Evolutionary conservation across 352 stramenopile genomes (phyloP), one percentile per base, ranked within the genome.

Genomic region (Globisporangium nagaii): DNA sequence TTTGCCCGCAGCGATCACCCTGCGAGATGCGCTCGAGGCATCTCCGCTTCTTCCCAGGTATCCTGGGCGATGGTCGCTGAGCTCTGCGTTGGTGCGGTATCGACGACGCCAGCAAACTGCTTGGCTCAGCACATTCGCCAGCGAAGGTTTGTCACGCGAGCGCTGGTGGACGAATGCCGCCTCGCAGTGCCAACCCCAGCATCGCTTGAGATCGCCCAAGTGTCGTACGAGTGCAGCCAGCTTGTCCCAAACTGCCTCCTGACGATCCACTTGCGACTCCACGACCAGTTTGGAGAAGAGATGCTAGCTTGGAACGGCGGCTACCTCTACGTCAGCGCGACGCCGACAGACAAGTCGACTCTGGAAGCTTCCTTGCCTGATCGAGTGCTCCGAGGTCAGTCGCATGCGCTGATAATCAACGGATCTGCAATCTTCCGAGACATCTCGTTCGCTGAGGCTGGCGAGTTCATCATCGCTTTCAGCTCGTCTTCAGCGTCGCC

Each of bases 281-380:
- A 84, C 7, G 73, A 87, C 50, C 79, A 90, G 62, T 90, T 83
- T 24, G 68, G 66, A 27, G 56, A 75, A 41, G 47, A 65, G 2
- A 74, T 88, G 61, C 20, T 55, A 17, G 55, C 2, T 13, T 49
- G 58, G 51, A 62, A 24, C 9, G 40, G 40, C 17, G 60, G 66
- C 10, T 70, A 71, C 30, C 36, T 86, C 7, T 40, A 71, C 35
- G 28, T 71, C 8, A 28, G 34, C 7, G 67, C 60, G 47, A 47
- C 20, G 20, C 34, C 30, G 19, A 58, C 22, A 19, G 36, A 8
- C 2, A 37, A 27, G 12, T 54, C 46, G 22, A 32, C 11, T 20
- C 15, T 47, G 15, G 53, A 50, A 17, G 28, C 39, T 24, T 53
- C 25, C 9, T 31, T 15, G n/a, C 19, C 42, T 7, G 39, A 45